Evolutionary conservation across 495 filamentous ascomycete genomes (phyloP), one percentile per base, ranked within the genome.

Genomic region (Terfezia boudieri): DNA sequence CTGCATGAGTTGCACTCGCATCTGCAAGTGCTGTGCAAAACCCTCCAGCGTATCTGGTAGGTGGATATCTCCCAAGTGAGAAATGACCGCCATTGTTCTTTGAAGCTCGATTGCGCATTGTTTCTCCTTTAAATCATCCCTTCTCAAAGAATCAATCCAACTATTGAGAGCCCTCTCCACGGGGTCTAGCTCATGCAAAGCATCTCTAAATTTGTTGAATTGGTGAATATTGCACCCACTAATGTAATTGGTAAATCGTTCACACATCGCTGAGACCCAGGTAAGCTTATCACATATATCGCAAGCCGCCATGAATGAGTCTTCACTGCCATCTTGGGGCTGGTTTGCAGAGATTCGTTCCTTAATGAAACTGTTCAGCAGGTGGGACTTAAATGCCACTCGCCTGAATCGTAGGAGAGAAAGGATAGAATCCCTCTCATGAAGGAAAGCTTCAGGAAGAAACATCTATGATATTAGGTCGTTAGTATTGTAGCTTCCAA

Each of bases 81-180:
- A 73, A 72, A 95, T 80, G 37, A 96, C 71, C 54, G 86, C 82
- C 56, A 94, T 86, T 2, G 82, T 82, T 53, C 83, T 71, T 64
- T 90, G 81, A 37, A 96, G 68, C 62, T 94, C 86, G 7, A 74
- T 73, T 2, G 78, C 80, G 62, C 86, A 84, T 53, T 85, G 80
- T 61, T 80, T 78, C 68, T 83, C 79, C 62, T 86, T 84, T n/a
- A 96, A 65, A 54, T 95, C 88, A 59, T 94, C 86, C 52, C 78
- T 78, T 57, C 83, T 79, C 51, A 94, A 62, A 2, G 73, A 74
- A 43, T 95, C 87, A 58, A 96, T 80, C 81, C 88, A 95, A 35
- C 76, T 77, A 60, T 94, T 92, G 41, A 96, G 67, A 1, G 84
- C 84, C 37, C 86, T 73, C 67, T 98, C 90, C 12, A 96, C 86